Conservation (phyloP, 1,284 basidiomycete species). For the Crucibulum cyathiforme region DNA sequence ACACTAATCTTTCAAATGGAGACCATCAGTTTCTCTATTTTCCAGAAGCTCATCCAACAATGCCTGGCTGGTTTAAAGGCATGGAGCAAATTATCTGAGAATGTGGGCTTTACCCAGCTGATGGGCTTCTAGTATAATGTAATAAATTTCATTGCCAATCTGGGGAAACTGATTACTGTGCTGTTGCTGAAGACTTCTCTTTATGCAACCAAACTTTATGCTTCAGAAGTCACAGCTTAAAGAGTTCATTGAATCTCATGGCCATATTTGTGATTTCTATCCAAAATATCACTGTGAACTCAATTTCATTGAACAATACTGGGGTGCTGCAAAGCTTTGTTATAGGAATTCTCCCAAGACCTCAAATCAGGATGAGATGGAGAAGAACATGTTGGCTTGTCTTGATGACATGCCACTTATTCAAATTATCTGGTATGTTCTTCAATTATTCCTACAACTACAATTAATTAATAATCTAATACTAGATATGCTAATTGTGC, state of each 20-base stretch:
- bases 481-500: no score
- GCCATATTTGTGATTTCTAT: no score
- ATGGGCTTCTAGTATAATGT: slow-evolving; percentile 12
- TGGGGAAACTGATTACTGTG: slow-evolving; percentile 22
- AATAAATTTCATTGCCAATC: slow-evolving; percentile 12
- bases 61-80: slow-evolving; percentile 41
- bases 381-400: slow-evolving; percentile 11
- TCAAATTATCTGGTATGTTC: no score
- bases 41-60: slow-evolving; percentile 30
- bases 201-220: slow-evolving; percentile 24
- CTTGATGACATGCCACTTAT: no score
- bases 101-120: slow-evolving; percentile 39
- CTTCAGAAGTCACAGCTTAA: background rate
- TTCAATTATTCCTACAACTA: no score
- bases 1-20: slow-evolving; percentile 18
- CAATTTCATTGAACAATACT: slow-evolving; percentile 22
- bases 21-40: slow-evolving; percentile 32
- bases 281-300: no score
- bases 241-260: no score
- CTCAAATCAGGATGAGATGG: slow-evolving; percentile 17
- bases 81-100: slow-evolving; percentile 37
- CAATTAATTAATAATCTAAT: no score
- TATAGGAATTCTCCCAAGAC: slow-evolving; percentile 19
- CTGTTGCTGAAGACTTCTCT: slow-evolving; percentile 28
- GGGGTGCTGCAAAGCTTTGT: slow-evolving; percentile 28